phyloP scores from a whole-genome alignment of 177 flowering plant genomes.

The Vitis hybrid region DNA sequence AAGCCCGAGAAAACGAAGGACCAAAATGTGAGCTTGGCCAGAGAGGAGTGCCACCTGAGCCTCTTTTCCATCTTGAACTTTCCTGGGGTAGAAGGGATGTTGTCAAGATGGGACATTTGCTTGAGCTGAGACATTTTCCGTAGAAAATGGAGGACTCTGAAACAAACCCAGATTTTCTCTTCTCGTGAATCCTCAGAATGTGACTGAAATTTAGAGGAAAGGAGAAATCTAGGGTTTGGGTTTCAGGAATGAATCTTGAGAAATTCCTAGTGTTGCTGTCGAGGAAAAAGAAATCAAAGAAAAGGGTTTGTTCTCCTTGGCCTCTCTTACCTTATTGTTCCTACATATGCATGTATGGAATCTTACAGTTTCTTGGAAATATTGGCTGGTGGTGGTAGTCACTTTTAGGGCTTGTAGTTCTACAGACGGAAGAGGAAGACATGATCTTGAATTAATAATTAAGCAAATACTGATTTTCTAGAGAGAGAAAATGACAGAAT shows the following conservation, averaged over 20 bases:
- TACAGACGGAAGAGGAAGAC: slow-evolving; percentile 5
- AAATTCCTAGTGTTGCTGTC: slow-evolving; percentile 3
- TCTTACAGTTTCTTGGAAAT: slow-evolving; percentile 36
- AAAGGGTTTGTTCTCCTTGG: slow-evolving; percentile 11
- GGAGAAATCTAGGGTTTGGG: slow-evolving; percentile 24
- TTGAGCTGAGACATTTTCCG: slow-evolving; percentile 53
- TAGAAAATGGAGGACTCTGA: slow-evolving; percentile 3
- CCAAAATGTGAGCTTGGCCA: slow-evolving; percentile 66
- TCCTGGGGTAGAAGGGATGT: slow-evolving; percentile 74
- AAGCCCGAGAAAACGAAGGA: slow-evolving; percentile 49
- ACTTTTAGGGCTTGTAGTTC: slow-evolving; percentile 10
- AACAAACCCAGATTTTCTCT: background rate
- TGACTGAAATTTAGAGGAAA: background rate
- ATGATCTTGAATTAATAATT: background rate
- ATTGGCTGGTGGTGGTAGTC: slow-evolving; percentile 17
- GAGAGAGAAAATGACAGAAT: background rate
- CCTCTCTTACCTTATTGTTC: background rate
- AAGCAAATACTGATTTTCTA: slow-evolving; percentile 4
- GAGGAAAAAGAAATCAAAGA: slow-evolving; percentile 15
- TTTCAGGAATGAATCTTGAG: background rate
- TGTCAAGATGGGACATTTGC: slow-evolving; percentile 56
- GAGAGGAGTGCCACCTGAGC: slow-evolving; percentile 46
- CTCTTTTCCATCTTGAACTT: slow-evolving; percentile 82
- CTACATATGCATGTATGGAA: slow-evolving; percentile 4
- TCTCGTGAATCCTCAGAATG: too few species aligned